Evolutionary conservation across 192 early-diverging fungal species (phyloP).

Genomic region (Rhizoclosmatium sp.): DNA sequence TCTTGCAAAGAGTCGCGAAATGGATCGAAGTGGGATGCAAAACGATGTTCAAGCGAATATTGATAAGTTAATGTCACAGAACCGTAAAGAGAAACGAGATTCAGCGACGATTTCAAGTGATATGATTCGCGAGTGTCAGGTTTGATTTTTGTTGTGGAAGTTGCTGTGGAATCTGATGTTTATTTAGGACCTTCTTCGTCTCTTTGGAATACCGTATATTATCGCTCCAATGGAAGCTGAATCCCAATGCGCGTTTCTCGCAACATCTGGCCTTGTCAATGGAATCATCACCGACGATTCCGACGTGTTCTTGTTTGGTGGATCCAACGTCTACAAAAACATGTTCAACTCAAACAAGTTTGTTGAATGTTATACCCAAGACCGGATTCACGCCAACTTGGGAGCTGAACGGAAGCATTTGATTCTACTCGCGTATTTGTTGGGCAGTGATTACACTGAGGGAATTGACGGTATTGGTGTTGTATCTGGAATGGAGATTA

Average conservation of each 20-base stretch:
- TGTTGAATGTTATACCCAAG: conserved; percentile 82
- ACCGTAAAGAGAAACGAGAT: conserved; percentile 63
- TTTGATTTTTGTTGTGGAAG: conserved; percentile 11
- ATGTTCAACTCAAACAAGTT: conserved; percentile 91
- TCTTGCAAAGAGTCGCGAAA: not conserved
- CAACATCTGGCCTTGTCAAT: conserved; percentile 73
- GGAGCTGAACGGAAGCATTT: conserved; percentile 73
- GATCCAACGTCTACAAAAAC: conserved; percentile 81
- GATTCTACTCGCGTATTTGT: conserved; percentile 84
- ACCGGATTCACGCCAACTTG: conserved; percentile 73
- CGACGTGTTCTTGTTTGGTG: conserved; percentile 96
- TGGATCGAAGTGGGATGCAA: not conserved
- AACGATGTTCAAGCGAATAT: conserved; percentile 18
- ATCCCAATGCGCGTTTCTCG: conserved; percentile 86
- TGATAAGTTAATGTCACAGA: conserved; percentile 52
- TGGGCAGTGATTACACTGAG: conserved; percentile 98
- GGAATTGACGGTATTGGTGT: conserved; percentile 89
- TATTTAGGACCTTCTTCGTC: conserved; percentile 70
- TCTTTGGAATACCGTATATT: conserved; percentile 96
- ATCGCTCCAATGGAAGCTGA: conserved; percentile 97
- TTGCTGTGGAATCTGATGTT: not conserved
- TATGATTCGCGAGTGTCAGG: conserved; percentile 79
- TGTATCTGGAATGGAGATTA: conserved; percentile 88
- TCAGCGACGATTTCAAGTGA: conserved; percentile 70
- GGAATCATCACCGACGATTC: conserved; percentile 97